Percentiles rank a stretch among this genome's conserved stretches.
These are phyloP conservation scores for Pseudodiploospora longispora DNA, from an alignment of 2,329 filamentous ascomycete species.

Conservation along the genomic window DNA sequence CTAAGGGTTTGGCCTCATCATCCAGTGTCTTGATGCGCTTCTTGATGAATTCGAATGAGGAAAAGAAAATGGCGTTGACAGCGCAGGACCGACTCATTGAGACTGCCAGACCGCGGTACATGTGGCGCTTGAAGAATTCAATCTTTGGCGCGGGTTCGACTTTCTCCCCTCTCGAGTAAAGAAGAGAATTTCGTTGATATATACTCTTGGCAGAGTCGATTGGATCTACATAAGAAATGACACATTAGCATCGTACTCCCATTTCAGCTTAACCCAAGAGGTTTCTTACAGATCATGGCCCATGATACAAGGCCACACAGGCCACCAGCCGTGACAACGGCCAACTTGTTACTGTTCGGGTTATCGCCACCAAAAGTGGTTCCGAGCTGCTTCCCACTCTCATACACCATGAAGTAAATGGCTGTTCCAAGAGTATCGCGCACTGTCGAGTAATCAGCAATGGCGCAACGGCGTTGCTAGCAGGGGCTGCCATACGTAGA, in stretches of 20 bases:
- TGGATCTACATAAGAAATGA: slow-evolving; percentile 36
- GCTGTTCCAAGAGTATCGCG: slow-evolving; percentile 76
- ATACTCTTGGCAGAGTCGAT: slow-evolving; percentile 81
- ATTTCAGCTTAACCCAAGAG: background rate
- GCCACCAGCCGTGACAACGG: slow-evolving; percentile 70
- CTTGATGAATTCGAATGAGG: slow-evolving; percentile 77
- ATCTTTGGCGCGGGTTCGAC: slow-evolving; percentile 64
- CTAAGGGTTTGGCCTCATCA: slow-evolving; percentile 22
- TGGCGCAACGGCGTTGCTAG: background rate
- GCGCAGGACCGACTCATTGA: slow-evolving; percentile 76
- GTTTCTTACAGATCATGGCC: slow-evolving; percentile 60
- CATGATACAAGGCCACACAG: slow-evolving; percentile 78
- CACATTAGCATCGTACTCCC: background rate
- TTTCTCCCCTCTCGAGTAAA: slow-evolving; percentile 56
- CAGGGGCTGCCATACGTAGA: slow-evolving; percentile 49
- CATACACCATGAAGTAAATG: slow-evolving; percentile 86
- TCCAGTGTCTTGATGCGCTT: slow-evolving; percentile 52
- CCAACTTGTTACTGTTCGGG: slow-evolving; percentile 69
- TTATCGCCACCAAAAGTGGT: slow-evolving; percentile 64
- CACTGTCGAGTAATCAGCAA: slow-evolving; percentile 39
- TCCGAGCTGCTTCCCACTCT: slow-evolving; percentile 75
- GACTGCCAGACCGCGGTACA: slow-evolving; percentile 77
- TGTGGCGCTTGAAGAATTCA: slow-evolving; percentile 65
- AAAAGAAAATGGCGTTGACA: slow-evolving; percentile 86
- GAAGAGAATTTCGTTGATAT: slow-evolving; percentile 74